Evolutionary conservation across 169 alveolate genomes (phyloP), one percentile per base, ranked within the genome.

Genomic region (Neospora caninum): DNA sequence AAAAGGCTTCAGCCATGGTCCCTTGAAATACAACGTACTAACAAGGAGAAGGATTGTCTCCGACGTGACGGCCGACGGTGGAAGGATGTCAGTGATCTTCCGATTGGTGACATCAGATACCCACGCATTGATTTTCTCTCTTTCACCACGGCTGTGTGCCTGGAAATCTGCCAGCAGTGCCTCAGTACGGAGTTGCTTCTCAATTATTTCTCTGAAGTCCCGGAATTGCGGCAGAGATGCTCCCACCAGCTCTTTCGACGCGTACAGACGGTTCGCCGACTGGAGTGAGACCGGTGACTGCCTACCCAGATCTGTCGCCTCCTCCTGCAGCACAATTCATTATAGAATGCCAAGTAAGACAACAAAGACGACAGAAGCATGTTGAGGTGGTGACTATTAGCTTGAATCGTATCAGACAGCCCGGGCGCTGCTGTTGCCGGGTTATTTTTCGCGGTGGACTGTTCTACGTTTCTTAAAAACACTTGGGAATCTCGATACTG

Each of bases 1-100:
- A n/a, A 78, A 78, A 10, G 86, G 86, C 42, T 78, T 78, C 49
- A 78, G 42, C 86, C 86, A 78, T n/a, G 20, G 29, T 10, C 86
- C 86, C 42, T 78, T 78, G 86, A 78, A 78, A n/a, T 78, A 78
- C 13, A 78, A 43, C 10, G 86, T 16, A 1, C 49, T 16, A 25
- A 78, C 86, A 2, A 78, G 86, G 86, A 78, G 86, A 36, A 78
- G 86, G 45, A 43, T n/a, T 25, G 86, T 78, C 10, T 78, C 86
- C 39, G 49, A 22, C 2, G 86, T 36, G 45, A 78, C 86, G 86
- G 86, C 39, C 31, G 86, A 4, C 39, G 86, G 49, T n/a, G 86
- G 86, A 78, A 78, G 39, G 86, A 78, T 13, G 20, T 78, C 86
- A 13, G 18, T n/a, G 27, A 78, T 38, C 45, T 78, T 78, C 0